Evolutionary conservation across 257 asterid species (phyloP).

Genomic region (Eustoma russellianum): DNA sequence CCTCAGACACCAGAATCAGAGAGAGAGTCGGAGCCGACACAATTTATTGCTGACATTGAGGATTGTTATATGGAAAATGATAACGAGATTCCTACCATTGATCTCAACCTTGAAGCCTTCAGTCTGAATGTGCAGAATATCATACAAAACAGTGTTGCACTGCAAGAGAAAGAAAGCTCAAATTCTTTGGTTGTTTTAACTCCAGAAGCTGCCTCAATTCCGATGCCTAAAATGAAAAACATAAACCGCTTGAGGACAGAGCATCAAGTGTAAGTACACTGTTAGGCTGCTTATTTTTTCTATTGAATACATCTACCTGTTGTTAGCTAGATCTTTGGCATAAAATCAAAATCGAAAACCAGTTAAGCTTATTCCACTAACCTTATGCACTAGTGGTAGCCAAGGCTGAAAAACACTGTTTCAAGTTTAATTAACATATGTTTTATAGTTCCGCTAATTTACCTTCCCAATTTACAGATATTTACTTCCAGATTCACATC

Average conservation of each 20-base stretch:
- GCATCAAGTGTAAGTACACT: conserved; percentile 80
- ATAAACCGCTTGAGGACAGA: conserved; percentile 89
- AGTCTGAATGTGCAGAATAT: conserved; percentile 66
- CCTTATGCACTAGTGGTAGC: background rate
- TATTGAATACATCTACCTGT: background rate
- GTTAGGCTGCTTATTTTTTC: conserved; percentile 3
- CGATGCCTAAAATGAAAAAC: conserved; percentile 80
- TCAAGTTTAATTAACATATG: background rate
- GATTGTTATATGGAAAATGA: conserved; percentile 44
- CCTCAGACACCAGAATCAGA: conserved; percentile 73
- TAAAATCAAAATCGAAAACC: too few species aligned
- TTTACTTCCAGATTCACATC: conserved; percentile 94
- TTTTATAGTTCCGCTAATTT: conserved; percentile 5
- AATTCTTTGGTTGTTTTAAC: conserved; percentile 81
- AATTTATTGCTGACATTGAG: conserved; percentile 53
- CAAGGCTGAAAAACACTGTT: background rate
- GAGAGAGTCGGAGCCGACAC: conserved; percentile 9
- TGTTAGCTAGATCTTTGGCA: too few species aligned
- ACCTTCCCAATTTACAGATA: conserved; percentile 51
- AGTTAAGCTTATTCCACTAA: background rate
- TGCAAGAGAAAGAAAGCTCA: conserved; percentile 68
- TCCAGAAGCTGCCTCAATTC: conserved; percentile 82
- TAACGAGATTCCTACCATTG: conserved; percentile 80
- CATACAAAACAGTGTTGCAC: conserved; percentile 49
- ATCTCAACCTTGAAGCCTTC: conserved; percentile 71